Evolutionary conservation across 179 eudicot genomes (phyloP).

Genomic region (Nepenthes alata): DNA sequence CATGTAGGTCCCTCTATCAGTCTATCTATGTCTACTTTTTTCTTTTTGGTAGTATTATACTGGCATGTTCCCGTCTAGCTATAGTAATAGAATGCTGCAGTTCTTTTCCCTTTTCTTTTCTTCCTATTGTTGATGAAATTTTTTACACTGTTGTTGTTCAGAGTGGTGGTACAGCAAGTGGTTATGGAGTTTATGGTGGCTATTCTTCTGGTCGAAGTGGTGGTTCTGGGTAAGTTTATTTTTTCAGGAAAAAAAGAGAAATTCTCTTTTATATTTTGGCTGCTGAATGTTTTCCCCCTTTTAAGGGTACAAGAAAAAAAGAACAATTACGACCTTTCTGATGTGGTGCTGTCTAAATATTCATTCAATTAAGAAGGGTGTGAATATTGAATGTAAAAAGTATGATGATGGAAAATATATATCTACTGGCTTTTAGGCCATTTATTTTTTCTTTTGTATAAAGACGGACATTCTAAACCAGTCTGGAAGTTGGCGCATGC

Average conservation of each 20-base stretch:
- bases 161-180: constrained; percentile 44
- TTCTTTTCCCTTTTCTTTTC: neutral
- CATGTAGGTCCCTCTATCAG: neutral
- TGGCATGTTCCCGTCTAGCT: neutral
- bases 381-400: too few species aligned
- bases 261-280: neutral
- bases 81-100: neutral
- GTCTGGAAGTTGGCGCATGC: too few species aligned
- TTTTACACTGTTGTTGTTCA: constrained; percentile 14
- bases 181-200: constrained; percentile 75
- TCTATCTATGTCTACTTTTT: neutral
- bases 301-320: too few species aligned
- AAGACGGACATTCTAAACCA: too few species aligned
- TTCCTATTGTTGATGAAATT: neutral
- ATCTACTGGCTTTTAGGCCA: too few species aligned
- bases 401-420: too few species aligned
- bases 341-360: too few species aligned
- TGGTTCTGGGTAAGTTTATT: constrained; percentile 57
- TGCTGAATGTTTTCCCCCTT: too few species aligned
- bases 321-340: too few species aligned
- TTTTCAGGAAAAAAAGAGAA: neutral
- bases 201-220: constrained; percentile 66
- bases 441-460: too few species aligned
- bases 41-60: neutral
- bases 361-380: too few species aligned